Base-by-base conservation (phyloP, 306 rosid species). In the Benincasa hispida region DNA sequence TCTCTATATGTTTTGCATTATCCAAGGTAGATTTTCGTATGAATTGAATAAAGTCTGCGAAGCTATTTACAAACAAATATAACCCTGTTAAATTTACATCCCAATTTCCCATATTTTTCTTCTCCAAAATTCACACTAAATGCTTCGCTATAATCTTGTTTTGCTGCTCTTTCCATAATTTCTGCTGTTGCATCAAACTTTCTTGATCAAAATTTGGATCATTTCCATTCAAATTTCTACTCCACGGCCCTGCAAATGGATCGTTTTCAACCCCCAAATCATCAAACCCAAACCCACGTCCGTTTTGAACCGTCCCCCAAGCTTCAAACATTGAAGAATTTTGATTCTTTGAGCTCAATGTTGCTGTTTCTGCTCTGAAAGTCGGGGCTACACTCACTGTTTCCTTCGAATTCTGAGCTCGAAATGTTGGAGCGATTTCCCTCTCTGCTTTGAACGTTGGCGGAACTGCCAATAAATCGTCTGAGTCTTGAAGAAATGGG, bases 91-190 rank as follows among this genome's bases (percentile, higher is more conserved):
- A 42, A 41, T 41, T 68, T 68, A 68, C 74, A 68, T 24, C 55
- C 74, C 12, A 68, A 28, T 21, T 21, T 24, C 53, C 17, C 28
- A 3, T 66, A 2, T 62, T 58, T 0, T 5, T 28, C 13, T 21
- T 10, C 28, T 37, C 50, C 18, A 39, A 39, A 57, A 58, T 62
- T 87, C 81, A 87, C 51, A 47, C 50, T 80, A 78, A 25, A 78
- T 79, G 78, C 79, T 88, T 91, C 4, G 89, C 86, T 35, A 94
- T 94, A 62, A 94, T 91, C 90, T 81, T 94, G 72, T 80, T 87
- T 76, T 94, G 97, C 8, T 86, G 87, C 85, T 91, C 97, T 78
- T 81, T 83, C 97, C 97, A 91, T 14, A 80, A 18, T 62, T 79
- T 86, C 78, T 89, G 94, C 39, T 88, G 87, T 30, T 54, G 65